Conservation (phyloP, 2,329 filamentous ascomycete genomes). For the Leptographium wingfieldii region DNA sequence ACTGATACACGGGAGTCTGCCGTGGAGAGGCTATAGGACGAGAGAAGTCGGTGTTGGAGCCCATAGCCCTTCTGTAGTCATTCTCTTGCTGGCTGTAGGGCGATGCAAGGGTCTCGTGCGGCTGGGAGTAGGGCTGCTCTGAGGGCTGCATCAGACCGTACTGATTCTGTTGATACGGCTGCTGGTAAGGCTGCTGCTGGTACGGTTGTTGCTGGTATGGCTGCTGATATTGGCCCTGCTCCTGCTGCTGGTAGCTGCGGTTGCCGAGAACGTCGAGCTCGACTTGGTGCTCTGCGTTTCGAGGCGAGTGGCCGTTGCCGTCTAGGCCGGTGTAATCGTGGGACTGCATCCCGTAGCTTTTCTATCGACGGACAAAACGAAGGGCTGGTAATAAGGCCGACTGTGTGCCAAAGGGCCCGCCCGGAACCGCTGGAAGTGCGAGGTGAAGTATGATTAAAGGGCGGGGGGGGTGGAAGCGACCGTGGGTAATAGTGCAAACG, state of each 20-base stretch:
- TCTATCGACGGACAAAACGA: not conserved
- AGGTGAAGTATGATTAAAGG: not conserved
- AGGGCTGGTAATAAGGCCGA: not conserved
- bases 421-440: not conserved
- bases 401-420: not conserved
- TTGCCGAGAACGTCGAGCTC: constrained; percentile 8
- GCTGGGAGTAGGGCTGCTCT: not conserved
- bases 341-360: constrained; percentile 7
- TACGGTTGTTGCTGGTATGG: not conserved
- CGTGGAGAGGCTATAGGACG: constrained; percentile 4
- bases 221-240: not conserved
- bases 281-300: constrained; percentile 4
- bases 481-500: not conserved
- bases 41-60: constrained; percentile 1
- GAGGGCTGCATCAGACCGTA: not conserved
- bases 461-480: not conserved
- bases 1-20: constrained; percentile 10
- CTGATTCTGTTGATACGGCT: not conserved
- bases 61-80: not conserved
- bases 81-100: constrained; percentile 3
- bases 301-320: constrained; percentile 1
- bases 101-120: not conserved
- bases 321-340: constrained; percentile 6
- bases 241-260: constrained; percentile 1
- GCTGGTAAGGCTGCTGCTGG: constrained; percentile 6